Percentiles rank a stretch among this genome's conserved stretches.
phyloP scores from a whole-genome alignment of 768 basidiomycete species.

The Hypholoma fasciculare region DNA sequence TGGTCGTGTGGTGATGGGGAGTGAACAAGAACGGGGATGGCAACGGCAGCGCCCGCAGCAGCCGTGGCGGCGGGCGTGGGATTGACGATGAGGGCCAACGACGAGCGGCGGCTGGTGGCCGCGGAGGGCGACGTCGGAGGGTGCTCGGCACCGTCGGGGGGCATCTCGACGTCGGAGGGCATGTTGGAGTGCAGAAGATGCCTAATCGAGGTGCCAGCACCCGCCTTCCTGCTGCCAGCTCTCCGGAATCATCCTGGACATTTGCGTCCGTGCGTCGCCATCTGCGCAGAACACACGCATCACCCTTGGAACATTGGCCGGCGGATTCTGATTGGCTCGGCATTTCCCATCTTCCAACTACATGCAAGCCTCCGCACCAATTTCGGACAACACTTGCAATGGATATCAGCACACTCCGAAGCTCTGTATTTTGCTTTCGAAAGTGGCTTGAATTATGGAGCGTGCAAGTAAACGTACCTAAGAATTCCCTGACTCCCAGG shows the following conservation, averaged over 20 bases:
- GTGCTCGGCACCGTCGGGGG: slow-evolving; percentile 11
- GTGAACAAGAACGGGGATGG: no score
- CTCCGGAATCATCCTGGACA: slow-evolving; percentile 11
- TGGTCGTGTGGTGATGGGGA: no score
- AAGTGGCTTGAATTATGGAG: no score
- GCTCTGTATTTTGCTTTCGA: no score
- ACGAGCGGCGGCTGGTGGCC: slow-evolving; percentile 8
- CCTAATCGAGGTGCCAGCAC: slow-evolving; percentile 19
- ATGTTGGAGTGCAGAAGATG: slow-evolving; percentile 21
- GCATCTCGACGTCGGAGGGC: slow-evolving; percentile 18
- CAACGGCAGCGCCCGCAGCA: not conserved
- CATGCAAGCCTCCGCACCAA: slow-evolving; percentile 15
- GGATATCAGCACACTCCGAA: no score
- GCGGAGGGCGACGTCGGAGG: slow-evolving; percentile 15
- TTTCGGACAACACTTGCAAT: not conserved
- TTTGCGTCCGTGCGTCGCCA: slow-evolving; percentile 27
- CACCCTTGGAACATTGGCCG: no score
- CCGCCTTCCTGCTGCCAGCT: slow-evolving; percentile 10
- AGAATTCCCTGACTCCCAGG: no score
- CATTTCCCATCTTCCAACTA: slow-evolving; percentile 36
- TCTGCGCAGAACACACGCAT: slow-evolving; percentile 12
- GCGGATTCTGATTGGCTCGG: slow-evolving; percentile 33
- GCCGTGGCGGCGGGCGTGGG: slow-evolving; percentile 16
- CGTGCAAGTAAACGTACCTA: no score
- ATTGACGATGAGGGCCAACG: slow-evolving; percentile 8